These are phyloP conservation scores for Fusarium sp. DNA, from an alignment of 2,329 filamentous ascomycete species.

Conservation along the genomic window DNA sequence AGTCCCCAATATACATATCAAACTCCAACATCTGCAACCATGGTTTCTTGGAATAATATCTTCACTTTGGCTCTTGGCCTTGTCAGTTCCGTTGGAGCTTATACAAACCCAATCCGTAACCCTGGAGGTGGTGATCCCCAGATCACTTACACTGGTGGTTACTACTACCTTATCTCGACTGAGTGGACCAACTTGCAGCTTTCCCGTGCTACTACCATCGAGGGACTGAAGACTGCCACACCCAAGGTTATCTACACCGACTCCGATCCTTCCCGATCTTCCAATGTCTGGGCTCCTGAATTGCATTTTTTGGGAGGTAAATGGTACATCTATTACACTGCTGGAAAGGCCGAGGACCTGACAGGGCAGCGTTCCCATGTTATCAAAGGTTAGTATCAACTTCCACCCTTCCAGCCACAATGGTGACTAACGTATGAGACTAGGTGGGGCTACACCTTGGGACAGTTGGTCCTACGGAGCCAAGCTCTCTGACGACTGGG, in stretches of 20 bases:
- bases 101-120: conserved; percentile 63
- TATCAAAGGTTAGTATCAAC: conserved; percentile 55
- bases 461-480: conserved; percentile 62
- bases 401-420: fast-evolving
- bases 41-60: conserved; percentile 32
- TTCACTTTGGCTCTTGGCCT: conserved; percentile 25
- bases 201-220: conserved; percentile 63
- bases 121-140: conserved; percentile 64
- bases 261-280: conserved; percentile 58
- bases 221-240: conserved; percentile 64
- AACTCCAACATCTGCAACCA: neutral
- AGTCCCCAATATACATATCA: too few species aligned
- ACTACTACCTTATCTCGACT: conserved; percentile 68
- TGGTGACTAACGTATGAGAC: fast-evolving
- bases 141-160: conserved; percentile 62
- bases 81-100: conserved; percentile 46
- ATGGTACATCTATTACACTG: conserved; percentile 69
- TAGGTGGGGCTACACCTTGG: conserved; percentile 63
- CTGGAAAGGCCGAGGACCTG: conserved; percentile 57
- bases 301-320: conserved; percentile 60
- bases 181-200: conserved; percentile 67
- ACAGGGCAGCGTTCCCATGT: conserved; percentile 64
- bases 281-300: conserved; percentile 69
- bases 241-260: conserved; percentile 64
- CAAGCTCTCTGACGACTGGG: conserved; percentile 60